Evolutionary conservation across 306 rosid genomes (phyloP).

Genomic region (Sicyos edulis): DNA sequence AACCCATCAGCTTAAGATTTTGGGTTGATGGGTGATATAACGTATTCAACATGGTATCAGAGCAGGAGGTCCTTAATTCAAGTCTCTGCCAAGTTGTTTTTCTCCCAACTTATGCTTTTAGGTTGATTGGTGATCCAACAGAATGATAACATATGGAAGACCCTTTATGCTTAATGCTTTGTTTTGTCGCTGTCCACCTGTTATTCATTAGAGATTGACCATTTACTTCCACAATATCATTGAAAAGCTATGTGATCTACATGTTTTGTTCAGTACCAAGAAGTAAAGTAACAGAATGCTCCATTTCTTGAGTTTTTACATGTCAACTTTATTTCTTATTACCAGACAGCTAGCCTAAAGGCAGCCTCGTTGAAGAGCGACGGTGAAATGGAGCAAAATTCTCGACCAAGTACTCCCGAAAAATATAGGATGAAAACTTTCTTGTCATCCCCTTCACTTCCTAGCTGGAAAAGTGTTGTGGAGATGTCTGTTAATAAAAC

Average conservation of each 20-base stretch:
- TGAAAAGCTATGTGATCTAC: background rate
- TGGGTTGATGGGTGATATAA: too few relatives aligned
- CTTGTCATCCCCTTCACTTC: slow-evolving; percentile 48
- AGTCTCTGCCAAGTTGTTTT: too few relatives aligned
- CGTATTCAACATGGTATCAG: too few relatives aligned
- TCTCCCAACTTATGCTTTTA: too few relatives aligned
- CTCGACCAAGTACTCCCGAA: slow-evolving; percentile 40
- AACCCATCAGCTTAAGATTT: too few relatives aligned
- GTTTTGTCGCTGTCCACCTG: background rate
- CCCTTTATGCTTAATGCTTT: background rate
- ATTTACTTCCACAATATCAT: background rate
- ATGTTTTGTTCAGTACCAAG: background rate
- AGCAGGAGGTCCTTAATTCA: too few relatives aligned
- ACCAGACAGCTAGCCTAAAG: slow-evolving; percentile 65
- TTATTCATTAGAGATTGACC: background rate
- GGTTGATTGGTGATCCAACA: too few relatives aligned
- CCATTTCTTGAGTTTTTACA: background rate
- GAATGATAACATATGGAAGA: background rate
- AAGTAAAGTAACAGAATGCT: background rate
- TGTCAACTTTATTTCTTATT: slow-evolving; percentile 1
- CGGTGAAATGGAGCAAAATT: slow-evolving; percentile 43
- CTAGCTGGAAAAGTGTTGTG: slow-evolving; percentile 31
- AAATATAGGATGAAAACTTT: slow-evolving; percentile 38
- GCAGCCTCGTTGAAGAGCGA: slow-evolving; percentile 74
- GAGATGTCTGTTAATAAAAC: slow-evolving; percentile 35